Evolutionary conservation across 306 rosid genomes (phyloP).

Genomic region (Datisca glomerata): DNA sequence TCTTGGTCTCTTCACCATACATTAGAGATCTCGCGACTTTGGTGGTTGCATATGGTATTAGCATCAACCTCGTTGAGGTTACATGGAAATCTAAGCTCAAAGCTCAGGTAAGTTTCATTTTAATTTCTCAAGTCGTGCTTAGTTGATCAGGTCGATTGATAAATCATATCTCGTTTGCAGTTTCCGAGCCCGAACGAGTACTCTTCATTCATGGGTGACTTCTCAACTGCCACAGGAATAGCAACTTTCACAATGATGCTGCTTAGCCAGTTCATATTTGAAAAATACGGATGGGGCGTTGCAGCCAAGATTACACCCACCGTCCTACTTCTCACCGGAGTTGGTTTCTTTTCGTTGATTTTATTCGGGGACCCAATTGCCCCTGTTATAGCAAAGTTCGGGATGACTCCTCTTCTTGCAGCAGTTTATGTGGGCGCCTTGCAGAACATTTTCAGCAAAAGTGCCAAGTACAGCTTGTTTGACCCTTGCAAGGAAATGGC

Average conservation of each 20-base stretch:
- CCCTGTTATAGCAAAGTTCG: conserved; percentile 50
- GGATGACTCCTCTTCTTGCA: conserved; percentile 96
- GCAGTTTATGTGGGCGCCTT: conserved; percentile 98
- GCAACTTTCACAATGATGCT: conserved; percentile 92
- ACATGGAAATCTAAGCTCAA: conserved; percentile 98
- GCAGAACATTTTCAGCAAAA: conserved; percentile 99
- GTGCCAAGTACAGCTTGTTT: conserved; percentile 94
- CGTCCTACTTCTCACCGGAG: conserved; percentile 77
- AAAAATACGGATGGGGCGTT: conserved; percentile 91
- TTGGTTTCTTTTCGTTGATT: conserved; percentile 78
- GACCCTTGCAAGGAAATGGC: conserved; percentile 99
- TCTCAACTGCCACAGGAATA: conserved; percentile 87
- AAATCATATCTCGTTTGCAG: conserved; percentile 21
- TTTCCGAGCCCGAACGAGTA: conserved; percentile 93
- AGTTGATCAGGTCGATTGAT: neutral
- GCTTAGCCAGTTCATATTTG: conserved; percentile 66
- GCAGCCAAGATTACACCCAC: conserved; percentile 97
- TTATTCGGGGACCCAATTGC: conserved; percentile 68
- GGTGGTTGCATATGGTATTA: conserved; percentile 93
- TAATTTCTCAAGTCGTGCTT: conserved; percentile 6
- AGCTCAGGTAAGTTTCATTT: conserved; percentile 59
- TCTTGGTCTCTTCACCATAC: conserved; percentile 85
- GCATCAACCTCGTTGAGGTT: conserved; percentile 95
- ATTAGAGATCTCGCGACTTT: conserved; percentile 93
- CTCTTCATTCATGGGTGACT: conserved; percentile 96